Percentiles rank a stretch among this genome's conserved stretches.
phyloP scores from a whole-genome alignment of 805 yeast species.

The Monosporozyma yasuniensis region DNA sequence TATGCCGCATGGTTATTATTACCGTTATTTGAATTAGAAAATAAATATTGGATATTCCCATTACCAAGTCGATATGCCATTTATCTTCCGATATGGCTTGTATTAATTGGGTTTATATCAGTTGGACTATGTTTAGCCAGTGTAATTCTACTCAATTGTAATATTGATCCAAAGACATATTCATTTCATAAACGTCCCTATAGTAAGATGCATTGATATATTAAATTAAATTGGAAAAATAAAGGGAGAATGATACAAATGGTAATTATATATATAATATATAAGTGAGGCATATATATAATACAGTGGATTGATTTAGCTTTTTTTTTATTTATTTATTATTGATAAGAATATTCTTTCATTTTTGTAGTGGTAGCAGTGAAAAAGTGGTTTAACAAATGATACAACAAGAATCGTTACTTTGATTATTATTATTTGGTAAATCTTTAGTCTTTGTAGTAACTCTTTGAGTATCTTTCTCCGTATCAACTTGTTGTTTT shows the following conservation, averaged over 20 bases:
- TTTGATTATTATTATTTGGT: background rate
- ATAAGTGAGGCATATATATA: too few species aligned
- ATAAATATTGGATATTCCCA: slow-evolving; percentile 17
- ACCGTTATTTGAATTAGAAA: slow-evolving; percentile 25
- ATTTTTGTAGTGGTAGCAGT: too few species aligned
- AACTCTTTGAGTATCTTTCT: background rate
- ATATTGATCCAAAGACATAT: slow-evolving; percentile 1
- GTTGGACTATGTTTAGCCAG: slow-evolving; percentile 25
- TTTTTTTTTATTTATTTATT: too few species aligned
- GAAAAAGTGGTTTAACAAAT: too few species aligned
- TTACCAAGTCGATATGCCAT: slow-evolving; percentile 26
- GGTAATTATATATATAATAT: too few species aligned
- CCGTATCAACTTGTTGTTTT: background rate
- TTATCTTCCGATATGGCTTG: slow-evolving; percentile 23
- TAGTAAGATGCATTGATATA: background rate
- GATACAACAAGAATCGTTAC: background rate
- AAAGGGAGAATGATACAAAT: too few species aligned
- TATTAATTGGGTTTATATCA: slow-evolving; percentile 20
- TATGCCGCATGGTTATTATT: slow-evolving; percentile 26
- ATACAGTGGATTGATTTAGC: too few species aligned
- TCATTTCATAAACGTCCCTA: background rate
- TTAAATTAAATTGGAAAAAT: too few species aligned
- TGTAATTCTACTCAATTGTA: slow-evolving; percentile 10
- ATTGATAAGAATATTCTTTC: too few species aligned
- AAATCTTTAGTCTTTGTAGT: background rate